A percentile compares a stretch with the other conserved stretches of the same genome.
phyloP scores from a whole-genome alignment of 2,329 filamentous ascomycete genomes.

The Apiospora kogelbergensis region DNA sequence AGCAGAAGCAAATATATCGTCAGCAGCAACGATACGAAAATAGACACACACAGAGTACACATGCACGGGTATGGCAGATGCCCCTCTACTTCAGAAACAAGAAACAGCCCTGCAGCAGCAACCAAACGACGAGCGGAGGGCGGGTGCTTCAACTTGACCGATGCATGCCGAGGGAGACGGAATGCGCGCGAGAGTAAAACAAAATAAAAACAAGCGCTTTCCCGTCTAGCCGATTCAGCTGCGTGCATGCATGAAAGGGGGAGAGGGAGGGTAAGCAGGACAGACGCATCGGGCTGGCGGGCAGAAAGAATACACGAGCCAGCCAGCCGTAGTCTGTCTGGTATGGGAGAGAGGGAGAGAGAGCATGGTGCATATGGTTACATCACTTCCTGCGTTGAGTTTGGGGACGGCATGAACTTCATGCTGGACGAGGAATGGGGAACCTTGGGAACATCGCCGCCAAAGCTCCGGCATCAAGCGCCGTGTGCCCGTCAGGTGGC shows the following conservation, averaged over 20 bases:
- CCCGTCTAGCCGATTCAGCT: slow-evolving; percentile 1
- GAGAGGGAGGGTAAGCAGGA: neutral
- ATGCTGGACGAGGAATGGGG: neutral
- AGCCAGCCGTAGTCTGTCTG: too few species aligned
- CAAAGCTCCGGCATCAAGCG: neutral
- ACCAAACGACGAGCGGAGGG: too few species aligned
- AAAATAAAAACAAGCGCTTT: neutral
- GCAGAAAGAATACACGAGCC: neutral
- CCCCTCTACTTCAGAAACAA: too few species aligned
- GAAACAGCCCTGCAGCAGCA: too few species aligned
- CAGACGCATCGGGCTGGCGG: neutral
- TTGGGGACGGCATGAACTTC: slow-evolving; percentile 2
- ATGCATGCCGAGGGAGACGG: neutral
- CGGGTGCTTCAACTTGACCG: neutral
- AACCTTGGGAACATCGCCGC: neutral
- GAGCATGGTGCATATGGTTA: neutral
- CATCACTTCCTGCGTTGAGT: neutral
- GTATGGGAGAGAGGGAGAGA: neutral
- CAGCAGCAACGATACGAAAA: neutral
- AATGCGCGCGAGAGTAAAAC: too few species aligned
- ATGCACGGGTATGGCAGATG: neutral
- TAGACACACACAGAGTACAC: neutral
- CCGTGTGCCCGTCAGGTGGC: neutral
- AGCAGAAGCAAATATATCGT: neutral
- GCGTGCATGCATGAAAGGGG: neutral